Base-by-base conservation (phyloP, 148 eudicot species). In the Amaranthus hypochondriacus region DNA sequence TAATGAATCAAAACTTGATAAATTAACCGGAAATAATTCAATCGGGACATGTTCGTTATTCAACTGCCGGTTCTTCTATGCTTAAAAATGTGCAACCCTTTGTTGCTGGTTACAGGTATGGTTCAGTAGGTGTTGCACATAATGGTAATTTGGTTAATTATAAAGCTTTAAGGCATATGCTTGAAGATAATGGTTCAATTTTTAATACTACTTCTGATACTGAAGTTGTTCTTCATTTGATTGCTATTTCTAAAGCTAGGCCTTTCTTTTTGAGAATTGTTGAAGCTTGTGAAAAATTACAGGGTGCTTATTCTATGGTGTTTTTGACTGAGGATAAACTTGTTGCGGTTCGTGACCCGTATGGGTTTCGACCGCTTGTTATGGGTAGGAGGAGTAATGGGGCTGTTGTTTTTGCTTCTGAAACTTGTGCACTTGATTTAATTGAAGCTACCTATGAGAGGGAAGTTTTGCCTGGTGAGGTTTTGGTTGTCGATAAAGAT, bases 341-440 rank as follows among this genome's bases (percentile, higher is more conserved):
- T 21, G 96, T 93, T 5, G 98, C 98, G 3, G 93, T 90, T 12
- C 73, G 98, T 7, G 98, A 93, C 76, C 98, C 98, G 0, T 83
- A 13, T 56, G 98, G 98, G 44, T 93, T 93, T 77, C 77, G 98
- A n/a, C 98, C 98, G 0, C 73, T 93, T 60, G 96, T 93, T 4
- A 93, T 93, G 98, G 98, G 98, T 7, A 80, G 92, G 74, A 84
- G 93, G 76, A 86, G 88, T 56, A 93, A 93, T 67, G 98, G 98
- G 2, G 93, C 98, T 44, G 73, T 89, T 12, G 96, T 93, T 12
- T 93, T 93, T 48, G 98, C 98, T 2, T 89, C 93, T 4, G 98
- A 93, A 77, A 93, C 98, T 11, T 93, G 98, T 79, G 98, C 98
- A 0, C 81, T 93, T 47, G 98, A 92, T 72, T 84, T 92, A 4